Evolutionary conservation across 306 rosid species (phyloP).

Genomic region (Clitoria ternatea): DNA sequence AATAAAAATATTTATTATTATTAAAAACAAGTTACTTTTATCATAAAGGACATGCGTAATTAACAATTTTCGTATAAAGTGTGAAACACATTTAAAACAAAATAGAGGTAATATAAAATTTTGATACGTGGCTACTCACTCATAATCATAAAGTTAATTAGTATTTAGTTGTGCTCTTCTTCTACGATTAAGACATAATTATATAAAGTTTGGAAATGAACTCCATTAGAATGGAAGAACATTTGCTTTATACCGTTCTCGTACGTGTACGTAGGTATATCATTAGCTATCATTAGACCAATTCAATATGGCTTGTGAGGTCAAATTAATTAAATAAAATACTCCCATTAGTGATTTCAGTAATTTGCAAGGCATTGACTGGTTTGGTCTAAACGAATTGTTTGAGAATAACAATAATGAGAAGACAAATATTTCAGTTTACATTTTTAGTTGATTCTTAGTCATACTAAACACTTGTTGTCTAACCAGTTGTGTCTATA

Average conservation of each 20-base stretch:
- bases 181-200: no score
- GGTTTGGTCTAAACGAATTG: background rate
- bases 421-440: background rate
- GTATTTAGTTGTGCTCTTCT: no score
- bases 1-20: no score
- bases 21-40: no score
- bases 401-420: background rate
- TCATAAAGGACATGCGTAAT: no score
- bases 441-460: background rate
- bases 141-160: background rate
- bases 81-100: no score
- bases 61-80: no score
- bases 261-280: no score
- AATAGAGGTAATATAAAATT: no score
- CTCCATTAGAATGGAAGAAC: background rate
- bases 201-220: no score
- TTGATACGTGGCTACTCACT: no score
- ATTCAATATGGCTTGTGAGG: conserved; percentile 4
- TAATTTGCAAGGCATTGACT: conserved; percentile 22
- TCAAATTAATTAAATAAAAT: background rate
- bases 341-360: background rate
- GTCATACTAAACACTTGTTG: conserved; percentile 1
- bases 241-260: background rate
- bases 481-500: background rate
- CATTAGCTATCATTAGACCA: background rate